Percentiles rank a stretch among this genome's conserved stretches.
These are phyloP conservation scores for Peronospora tabacina DNA, from an alignment of 352 stramenopile species.

Conservation along the genomic window DNA sequence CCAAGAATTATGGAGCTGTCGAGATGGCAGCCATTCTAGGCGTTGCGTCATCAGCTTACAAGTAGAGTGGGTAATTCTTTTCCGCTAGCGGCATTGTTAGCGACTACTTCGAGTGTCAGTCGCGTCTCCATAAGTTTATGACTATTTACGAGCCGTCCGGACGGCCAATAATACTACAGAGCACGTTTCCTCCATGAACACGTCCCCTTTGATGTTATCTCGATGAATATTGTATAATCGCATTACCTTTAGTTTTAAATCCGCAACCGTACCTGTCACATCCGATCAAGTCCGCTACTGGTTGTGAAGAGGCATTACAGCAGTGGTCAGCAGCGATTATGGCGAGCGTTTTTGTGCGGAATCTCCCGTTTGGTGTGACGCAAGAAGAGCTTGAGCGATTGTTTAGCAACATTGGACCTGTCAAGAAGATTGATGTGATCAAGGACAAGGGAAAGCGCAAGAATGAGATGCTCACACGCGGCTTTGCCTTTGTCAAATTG, in stretches of 20 bases:
- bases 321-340: slow-evolving; percentile 23
- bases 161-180: slow-evolving; percentile 14
- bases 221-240: neutral
- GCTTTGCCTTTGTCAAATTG: slow-evolving; percentile 84
- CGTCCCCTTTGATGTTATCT: no score
- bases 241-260: neutral
- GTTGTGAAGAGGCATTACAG: slow-evolving; percentile 21
- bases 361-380: slow-evolving; percentile 80
- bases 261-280: neutral
- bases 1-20: slow-evolving; percentile 65
- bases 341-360: slow-evolving; percentile 78
- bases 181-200: no score
- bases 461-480: slow-evolving; percentile 69
- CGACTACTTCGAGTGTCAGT: no score
- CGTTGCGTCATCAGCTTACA: slow-evolving; percentile 45
- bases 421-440: slow-evolving; percentile 85
- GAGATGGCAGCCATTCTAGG: slow-evolving; percentile 86
- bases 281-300: slow-evolving; percentile 7
- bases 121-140: no score
- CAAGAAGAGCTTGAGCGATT: slow-evolving; percentile 79
- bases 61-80: slow-evolving; percentile 14
- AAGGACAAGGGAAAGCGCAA: slow-evolving; percentile 85
- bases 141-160: slow-evolving; percentile 25
- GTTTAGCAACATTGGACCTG: slow-evolving; percentile 72
- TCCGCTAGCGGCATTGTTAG: neutral